Base-by-base conservation (phyloP, 768 basidiomycete species). In the Lactarius trivialis region DNA sequence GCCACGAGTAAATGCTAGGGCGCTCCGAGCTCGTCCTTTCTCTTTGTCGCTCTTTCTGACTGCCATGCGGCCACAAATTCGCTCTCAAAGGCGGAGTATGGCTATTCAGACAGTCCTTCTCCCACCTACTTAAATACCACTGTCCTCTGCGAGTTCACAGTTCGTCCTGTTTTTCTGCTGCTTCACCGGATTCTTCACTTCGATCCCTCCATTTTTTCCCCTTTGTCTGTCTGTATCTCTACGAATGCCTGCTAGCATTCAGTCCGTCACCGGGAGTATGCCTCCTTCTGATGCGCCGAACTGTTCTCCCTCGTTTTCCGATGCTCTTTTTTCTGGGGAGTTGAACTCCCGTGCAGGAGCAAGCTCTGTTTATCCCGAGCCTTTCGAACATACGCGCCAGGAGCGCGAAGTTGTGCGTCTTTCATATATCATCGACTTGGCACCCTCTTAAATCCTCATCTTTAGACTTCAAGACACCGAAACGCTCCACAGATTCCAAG, bases 71-170 rank as follows among this genome's bases (percentile, higher is more conserved):
- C 43, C 33, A 57, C 50, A 12, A 21, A 12, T 24, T 34, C 21
- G 30, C 43, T 53, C 61, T 53, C 56, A 62, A 62, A 62, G 56
- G 61, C 45, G 36, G n/a, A 33, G 17, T 30, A 19, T 51, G 28
- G 61, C 45, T 3, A 9, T 39, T 14, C 17, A 39, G 34, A 58
- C 28, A 49, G 37, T 7, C 15, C 14, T 15, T 24, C 24, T 17
- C 12, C 9, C 24, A 15, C 30, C 49, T 32, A 7, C 28, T 56
- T 30, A 37, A 50, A 50, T 32, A 43, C 55, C 15, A 43, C 49
- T 37, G 12, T 49, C 30, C 28, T 32, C 39, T 37, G 49, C 48
- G 24, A 39, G 26, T 37, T 4, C n/a, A 24, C 39, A 33, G n/a
- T 30, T 41, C 7, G 19, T 51, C 19, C 19, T 21, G 8, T 21